Evolutionary conservation across 75 land plant species (phyloP).

Genomic region (Cupressus sempervirens): DNA sequence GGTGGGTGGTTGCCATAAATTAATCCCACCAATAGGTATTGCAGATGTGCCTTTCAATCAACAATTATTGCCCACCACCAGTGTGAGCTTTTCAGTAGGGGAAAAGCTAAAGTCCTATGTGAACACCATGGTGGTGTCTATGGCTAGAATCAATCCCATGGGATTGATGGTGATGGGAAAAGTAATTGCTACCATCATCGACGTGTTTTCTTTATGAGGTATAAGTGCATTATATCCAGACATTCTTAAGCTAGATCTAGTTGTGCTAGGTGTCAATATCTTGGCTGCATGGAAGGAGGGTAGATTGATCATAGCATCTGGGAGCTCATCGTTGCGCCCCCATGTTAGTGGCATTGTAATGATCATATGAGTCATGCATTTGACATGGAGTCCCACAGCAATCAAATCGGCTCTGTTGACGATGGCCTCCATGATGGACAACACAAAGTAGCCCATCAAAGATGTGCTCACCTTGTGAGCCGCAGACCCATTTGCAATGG

Average conservation of each 20-base stretch:
- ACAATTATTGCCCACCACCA: slow-evolving; percentile 29
- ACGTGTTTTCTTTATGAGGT: slow-evolving; percentile 40
- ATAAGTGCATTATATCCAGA: slow-evolving; percentile 15
- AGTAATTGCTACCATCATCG: slow-evolving; percentile 26
- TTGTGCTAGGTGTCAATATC: slow-evolving; percentile 42
- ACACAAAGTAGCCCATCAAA: slow-evolving; percentile 25
- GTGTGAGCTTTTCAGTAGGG: slow-evolving; percentile 14
- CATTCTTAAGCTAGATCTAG: slow-evolving; percentile 43
- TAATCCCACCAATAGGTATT: no score
- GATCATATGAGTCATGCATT: slow-evolving; percentile 30
- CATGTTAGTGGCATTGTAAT: slow-evolving; percentile 59
- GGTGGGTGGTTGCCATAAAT: no score
- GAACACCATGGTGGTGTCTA: slow-evolving; percentile 18
- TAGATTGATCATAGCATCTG: slow-evolving; percentile 44
- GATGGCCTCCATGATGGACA: slow-evolving; percentile 44
- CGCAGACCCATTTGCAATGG: slow-evolving; percentile 62
- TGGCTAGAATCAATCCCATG: slow-evolving; percentile 37
- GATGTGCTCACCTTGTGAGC: slow-evolving; percentile 51
- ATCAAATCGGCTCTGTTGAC: slow-evolving; percentile 60
- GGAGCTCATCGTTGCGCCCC: slow-evolving; percentile 67
- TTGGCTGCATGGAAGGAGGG: slow-evolving; percentile 41
- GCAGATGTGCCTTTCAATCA: slow-evolving; percentile 11
- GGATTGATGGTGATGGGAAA: slow-evolving; percentile 55
- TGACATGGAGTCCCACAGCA: slow-evolving; percentile 46
- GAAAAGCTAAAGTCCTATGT: slow-evolving; percentile 16